Conservation (phyloP, 2,329 filamentous ascomycete genomes). For the Talaromyces sp. region DNA sequence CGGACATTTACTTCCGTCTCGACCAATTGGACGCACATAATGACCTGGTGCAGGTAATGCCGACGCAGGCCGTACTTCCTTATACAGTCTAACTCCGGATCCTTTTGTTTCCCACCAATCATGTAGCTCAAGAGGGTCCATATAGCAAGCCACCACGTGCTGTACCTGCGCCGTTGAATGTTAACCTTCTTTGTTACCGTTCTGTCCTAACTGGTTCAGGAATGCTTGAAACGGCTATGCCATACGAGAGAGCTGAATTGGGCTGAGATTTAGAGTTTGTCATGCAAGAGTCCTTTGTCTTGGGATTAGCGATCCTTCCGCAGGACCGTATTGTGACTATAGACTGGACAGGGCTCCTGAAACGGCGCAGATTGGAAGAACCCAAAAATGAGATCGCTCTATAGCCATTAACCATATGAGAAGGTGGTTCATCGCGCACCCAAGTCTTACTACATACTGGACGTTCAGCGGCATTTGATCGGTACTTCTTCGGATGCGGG, state of each 20-base stretch:
- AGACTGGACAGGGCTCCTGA: neutral
- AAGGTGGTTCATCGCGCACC: neutral
- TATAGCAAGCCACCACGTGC: conserved; percentile 1
- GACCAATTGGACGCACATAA: neutral
- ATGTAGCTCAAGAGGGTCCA: neutral
- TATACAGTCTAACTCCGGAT: neutral
- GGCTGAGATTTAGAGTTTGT: neutral
- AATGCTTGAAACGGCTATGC: neutral
- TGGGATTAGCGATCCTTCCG: conserved; percentile 1
- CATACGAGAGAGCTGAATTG: neutral
- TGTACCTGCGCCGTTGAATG: neutral
- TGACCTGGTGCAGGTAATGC: neutral
- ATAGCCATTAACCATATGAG: neutral
- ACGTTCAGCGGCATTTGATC: neutral
- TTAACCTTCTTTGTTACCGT: neutral
- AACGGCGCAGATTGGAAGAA: neutral
- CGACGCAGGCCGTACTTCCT: neutral
- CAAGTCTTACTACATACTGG: neutral
- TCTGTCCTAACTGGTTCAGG: neutral
- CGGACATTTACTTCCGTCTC: neutral
- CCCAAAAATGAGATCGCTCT: neutral
- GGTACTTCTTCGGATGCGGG: neutral
- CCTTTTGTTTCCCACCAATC: neutral
- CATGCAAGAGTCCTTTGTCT: conserved; percentile 4
- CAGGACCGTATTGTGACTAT: neutral